Evolutionary conservation across 768 basidiomycete species (phyloP).

Genomic region (Panaeolus cyanescens): DNA sequence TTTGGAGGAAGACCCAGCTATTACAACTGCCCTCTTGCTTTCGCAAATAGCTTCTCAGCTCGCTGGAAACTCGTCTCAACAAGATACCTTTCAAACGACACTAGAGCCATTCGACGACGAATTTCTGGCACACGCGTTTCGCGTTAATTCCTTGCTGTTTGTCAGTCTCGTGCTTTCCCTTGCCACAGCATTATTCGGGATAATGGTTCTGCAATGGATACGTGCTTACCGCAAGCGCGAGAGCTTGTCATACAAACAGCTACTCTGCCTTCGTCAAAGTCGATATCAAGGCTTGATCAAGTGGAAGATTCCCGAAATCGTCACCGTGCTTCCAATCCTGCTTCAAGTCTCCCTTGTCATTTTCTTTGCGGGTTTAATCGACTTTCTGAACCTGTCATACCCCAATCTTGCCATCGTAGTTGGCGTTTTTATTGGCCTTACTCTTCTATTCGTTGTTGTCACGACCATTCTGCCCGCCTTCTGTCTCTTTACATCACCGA

Average conservation of each 20-base stretch:
- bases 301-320: conserved; percentile 17
- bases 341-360: conserved; percentile 18
- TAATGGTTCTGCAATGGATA: conserved; percentile 20
- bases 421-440: conserved; percentile 1
- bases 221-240: conserved; percentile 14
- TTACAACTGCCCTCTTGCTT: neutral
- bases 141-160: conserved; percentile 18
- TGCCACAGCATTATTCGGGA: conserved; percentile 19
- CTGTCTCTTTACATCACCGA: neutral
- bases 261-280: conserved; percentile 12
- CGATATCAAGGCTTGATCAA: conserved; percentile 11
- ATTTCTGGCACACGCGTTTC: conserved; percentile 4
- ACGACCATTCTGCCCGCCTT: neutral
- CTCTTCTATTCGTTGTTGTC: neutral
- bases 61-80: conserved; percentile 4
- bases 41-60: neutral
- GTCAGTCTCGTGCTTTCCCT: conserved; percentile 19
- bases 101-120: neutral
- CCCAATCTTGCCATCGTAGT: conserved; percentile 8
- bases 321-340: conserved; percentile 14
- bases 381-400: conserved; percentile 12
- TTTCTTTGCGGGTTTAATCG: conserved; percentile 18
- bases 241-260: conserved; percentile 8
- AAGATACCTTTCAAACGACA: neutral
- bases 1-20: conserved; percentile 5